Evolutionary conservation across 495 filamentous ascomycete species (phyloP), one percentile per base, ranked within the genome.

Genomic region (Achaetomiella virescens): DNA sequence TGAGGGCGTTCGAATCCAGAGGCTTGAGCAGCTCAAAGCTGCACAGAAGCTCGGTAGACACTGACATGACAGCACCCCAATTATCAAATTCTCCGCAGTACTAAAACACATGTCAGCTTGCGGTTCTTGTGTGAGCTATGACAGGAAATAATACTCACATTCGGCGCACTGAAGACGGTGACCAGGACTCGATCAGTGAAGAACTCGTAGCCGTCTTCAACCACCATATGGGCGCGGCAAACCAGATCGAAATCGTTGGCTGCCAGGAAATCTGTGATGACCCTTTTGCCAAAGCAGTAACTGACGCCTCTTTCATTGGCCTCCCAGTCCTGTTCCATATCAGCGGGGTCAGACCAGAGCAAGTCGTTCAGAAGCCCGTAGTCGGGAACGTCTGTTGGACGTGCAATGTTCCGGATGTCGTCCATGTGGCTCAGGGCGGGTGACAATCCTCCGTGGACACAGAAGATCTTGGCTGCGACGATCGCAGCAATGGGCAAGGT

Each of bases 21-120:
- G 93, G 93, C 66, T 99, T 99, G 59, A 99, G 77, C 18, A 97
- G 74, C 72, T 99, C 93, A 70, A 99, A 99, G 70, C 90, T 96
- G 72, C 93, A 99, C 7, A 99, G 81, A 40, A 99, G 75, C 69
- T 97, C 92, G 11, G 81, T 81, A 1, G 90, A 95, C 14, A 99
- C 93, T 10, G 91, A 95, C 93, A 99, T 99, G 55, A 97, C 90
- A 42, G 93, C 93, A 15, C 93, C 93, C 90, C 93, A 97, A 53
- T 99, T 99, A 67, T 99, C 93, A 64, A 99, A 99, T 72, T 99
- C 93, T 58, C 93, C 93, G 65, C 93, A 99, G 67, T 99, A 99
- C 91, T 96, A 37, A 38, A 35, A 35, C 1, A 5, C n/a, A 27
- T 36, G 45, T 62, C 24, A 68, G 61, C 33, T n/a, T 33, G 15